Evolutionary conservation across 257 asterid genomes (phyloP).

Genomic region (Fraxinus anomala): DNA sequence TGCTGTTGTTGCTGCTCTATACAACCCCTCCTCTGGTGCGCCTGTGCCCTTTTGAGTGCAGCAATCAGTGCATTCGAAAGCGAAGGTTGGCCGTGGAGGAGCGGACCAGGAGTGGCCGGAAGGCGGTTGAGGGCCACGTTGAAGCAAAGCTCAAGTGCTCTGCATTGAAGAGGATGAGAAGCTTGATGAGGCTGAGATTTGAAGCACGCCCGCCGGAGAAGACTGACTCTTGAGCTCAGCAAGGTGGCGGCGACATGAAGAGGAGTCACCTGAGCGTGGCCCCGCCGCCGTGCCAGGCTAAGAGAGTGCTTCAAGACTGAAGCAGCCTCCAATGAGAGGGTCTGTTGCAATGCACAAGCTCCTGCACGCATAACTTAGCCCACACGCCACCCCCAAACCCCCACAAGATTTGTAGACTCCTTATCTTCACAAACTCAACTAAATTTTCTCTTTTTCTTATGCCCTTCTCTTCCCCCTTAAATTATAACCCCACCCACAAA

Average conservation of each 20-base stretch:
- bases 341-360: conserved; percentile 68
- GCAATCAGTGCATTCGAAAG: conserved; percentile 79
- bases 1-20: conserved; percentile 61
- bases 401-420: conserved; percentile 19
- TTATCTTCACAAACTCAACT: not conserved
- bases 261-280: conserved; percentile 89
- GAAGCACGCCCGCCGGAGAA: conserved; percentile 69
- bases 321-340: conserved; percentile 93
- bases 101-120: conserved; percentile 65
- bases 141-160: conserved; percentile 84
- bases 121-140: conserved; percentile 86
- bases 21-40: conserved; percentile 73
- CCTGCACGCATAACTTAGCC: conserved; percentile 85
- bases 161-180: conserved; percentile 60
- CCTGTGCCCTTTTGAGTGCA: conserved; percentile 81
- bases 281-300: conserved; percentile 74
- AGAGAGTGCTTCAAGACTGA: conserved; percentile 85
- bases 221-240: conserved; percentile 54
- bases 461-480: not conserved
- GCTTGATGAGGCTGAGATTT: conserved; percentile 49
- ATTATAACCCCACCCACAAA: conserved; percentile 7
- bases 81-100: conserved; percentile 71
- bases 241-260: conserved; percentile 84
- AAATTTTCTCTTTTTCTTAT: not conserved
- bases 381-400: conserved; percentile 55